Percentiles rank a stretch among this genome's conserved stretches.
These are phyloP conservation scores for Penicillium psychrofluorescens DNA, from an alignment of 495 filamentous ascomycete species.

Conservation along the genomic window DNA sequence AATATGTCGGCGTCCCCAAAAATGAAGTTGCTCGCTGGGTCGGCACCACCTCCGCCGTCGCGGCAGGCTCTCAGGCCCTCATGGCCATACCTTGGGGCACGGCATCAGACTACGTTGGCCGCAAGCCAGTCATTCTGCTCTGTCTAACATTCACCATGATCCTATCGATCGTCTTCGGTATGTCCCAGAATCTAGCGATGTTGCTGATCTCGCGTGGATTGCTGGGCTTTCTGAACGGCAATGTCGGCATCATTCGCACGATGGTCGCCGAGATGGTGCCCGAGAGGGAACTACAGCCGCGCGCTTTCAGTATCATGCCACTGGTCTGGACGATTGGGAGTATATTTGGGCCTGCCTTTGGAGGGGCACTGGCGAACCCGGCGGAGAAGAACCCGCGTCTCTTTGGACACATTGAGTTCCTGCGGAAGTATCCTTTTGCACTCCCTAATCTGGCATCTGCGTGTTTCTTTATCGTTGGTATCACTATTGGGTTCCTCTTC, in stretches of 20 bases:
- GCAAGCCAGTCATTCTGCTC: slow-evolving; percentile 67
- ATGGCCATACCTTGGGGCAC: slow-evolving; percentile 78
- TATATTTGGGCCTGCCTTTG: slow-evolving; percentile 84
- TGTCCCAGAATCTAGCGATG: slow-evolving; percentile 66
- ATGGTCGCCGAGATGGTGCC: slow-evolving; percentile 82
- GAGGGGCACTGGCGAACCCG: slow-evolving; percentile 77
- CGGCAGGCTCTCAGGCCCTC: slow-evolving; percentile 62
- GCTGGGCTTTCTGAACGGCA: slow-evolving; percentile 67
- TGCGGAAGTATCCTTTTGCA: slow-evolving; percentile 69
- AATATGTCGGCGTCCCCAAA: slow-evolving; percentile 65
- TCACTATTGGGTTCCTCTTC: slow-evolving; percentile 64
- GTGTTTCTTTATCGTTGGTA: slow-evolving; percentile 63
- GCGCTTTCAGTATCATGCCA: slow-evolving; percentile 80
- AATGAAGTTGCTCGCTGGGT: slow-evolving; percentile 73
- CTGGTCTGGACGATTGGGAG: slow-evolving; percentile 73
- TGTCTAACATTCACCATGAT: slow-evolving; percentile 69
- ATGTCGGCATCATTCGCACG: slow-evolving; percentile 73
- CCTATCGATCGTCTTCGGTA: slow-evolving; percentile 65
- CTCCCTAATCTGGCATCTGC: slow-evolving; percentile 76
- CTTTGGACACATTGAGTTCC: slow-evolving; percentile 59
- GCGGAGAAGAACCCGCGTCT: slow-evolving; percentile 57
- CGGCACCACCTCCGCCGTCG: slow-evolving; percentile 62
- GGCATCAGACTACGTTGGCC: slow-evolving; percentile 63
- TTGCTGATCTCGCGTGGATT: slow-evolving; percentile 62
- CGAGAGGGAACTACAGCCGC: slow-evolving; percentile 71